Evolutionary conservation across 1,284 basidiomycete species (phyloP).

Genomic region (Sphagnurus paluster): DNA sequence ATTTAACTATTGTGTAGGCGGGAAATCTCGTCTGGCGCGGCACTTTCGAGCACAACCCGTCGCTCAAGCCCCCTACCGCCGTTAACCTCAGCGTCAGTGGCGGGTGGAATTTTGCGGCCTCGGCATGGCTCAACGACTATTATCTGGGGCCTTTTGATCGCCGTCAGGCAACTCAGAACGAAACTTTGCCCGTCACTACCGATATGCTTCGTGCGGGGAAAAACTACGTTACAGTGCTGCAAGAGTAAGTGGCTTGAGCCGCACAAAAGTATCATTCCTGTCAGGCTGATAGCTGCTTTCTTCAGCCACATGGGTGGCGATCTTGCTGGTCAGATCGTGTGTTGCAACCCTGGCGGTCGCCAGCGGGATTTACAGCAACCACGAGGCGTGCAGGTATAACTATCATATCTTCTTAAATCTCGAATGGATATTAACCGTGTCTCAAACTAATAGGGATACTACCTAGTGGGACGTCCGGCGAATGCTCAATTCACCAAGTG

Average conservation of each 20-base stretch:
- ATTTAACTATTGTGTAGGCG: not conserved
- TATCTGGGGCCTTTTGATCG: constrained; percentile 17
- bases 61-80: constrained; percentile 9
- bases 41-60: constrained; percentile 13
- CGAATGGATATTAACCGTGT: no score
- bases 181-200: constrained; percentile 10
- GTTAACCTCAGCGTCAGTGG: constrained; percentile 19
- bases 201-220: constrained; percentile 16
- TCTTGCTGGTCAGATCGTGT: constrained; percentile 19
- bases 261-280: no score
- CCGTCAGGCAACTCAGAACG: constrained; percentile 16
- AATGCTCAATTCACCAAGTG: constrained; percentile 16
- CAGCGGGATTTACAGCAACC: constrained; percentile 21
- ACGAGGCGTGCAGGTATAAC: constrained; percentile 17
- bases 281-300: no score
- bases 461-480: constrained; percentile 14
- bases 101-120: constrained; percentile 17
- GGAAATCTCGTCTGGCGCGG: constrained; percentile 20
- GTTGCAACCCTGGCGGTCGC: constrained; percentile 19
- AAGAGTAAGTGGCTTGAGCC: constrained; percentile 14
- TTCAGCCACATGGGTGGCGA: constrained; percentile 19
- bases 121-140: constrained; percentile 18
- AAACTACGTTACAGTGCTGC: constrained; percentile 16
- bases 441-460: constrained; percentile 13
- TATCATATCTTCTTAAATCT: no score